Percentiles rank a stretch among this genome's conserved stretches.
Evolutionary conservation across 305 asterid genomes (phyloP).

Genomic region (Solanum hybrid): DNA sequence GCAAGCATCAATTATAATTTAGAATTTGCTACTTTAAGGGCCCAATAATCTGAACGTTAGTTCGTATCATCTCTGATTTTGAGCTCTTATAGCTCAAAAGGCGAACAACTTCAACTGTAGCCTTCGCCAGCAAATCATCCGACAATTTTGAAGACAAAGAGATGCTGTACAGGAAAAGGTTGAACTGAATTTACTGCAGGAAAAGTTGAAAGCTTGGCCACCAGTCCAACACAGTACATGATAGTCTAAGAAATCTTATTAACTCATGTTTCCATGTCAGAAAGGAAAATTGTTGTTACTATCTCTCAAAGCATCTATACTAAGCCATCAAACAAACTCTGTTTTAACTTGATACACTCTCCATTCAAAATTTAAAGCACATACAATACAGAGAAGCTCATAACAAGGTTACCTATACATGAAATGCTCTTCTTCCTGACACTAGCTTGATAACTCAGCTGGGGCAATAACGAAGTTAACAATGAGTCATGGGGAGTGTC

Average conservation of each 20-base stretch:
- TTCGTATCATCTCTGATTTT: constrained; percentile 77
- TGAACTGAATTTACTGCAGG: constrained; percentile 2
- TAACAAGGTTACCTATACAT: constrained; percentile 57
- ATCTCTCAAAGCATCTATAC: background rate
- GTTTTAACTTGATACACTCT: background rate
- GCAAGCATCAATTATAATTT: background rate
- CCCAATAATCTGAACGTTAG: constrained; percentile 95
- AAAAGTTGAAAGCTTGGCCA: background rate
- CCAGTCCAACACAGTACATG: background rate
- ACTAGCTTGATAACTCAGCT: constrained; percentile 80
- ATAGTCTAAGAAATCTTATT: background rate
- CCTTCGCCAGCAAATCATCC: constrained; percentile 85
- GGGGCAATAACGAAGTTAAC: constrained; percentile 68
- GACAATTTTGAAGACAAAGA: constrained; percentile 80
- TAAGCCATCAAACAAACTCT: background rate
- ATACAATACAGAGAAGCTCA: background rate
- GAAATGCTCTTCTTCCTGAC: constrained; percentile 91
- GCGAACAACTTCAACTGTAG: constrained; percentile 67
- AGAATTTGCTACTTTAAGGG: constrained; percentile 52
- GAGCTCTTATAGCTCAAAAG: constrained; percentile 45
- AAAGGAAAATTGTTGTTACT: background rate
- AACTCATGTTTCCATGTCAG: background rate
- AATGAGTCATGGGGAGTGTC: constrained; percentile 65
- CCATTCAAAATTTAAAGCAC: background rate
- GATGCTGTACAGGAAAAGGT: constrained; percentile 47